These are phyloP conservation scores for Phaeodactylum tricornutum DNA, from an alignment of 108 stramenopile species.

Conservation along the genomic window DNA sequence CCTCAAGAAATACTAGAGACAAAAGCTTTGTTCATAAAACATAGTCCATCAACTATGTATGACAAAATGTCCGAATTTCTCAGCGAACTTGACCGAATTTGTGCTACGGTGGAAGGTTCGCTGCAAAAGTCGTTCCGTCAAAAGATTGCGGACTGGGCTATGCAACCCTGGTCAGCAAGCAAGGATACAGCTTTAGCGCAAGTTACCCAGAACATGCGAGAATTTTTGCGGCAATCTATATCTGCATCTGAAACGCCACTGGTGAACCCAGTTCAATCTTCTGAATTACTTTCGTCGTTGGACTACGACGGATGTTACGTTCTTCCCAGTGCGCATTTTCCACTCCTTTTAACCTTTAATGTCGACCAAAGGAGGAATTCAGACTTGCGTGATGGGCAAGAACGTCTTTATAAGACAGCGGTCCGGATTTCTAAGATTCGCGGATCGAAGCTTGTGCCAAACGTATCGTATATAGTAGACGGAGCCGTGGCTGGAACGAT, in stretches of 20 bases:
- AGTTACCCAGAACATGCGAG: conserved; percentile 51
- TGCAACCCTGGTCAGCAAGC: conserved; percentile 64
- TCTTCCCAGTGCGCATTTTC: conserved; percentile 81
- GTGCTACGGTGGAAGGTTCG: conserved; percentile 51
- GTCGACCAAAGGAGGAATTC: neutral
- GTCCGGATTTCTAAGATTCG: conserved; percentile 32
- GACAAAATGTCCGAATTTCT: conserved; percentile 56
- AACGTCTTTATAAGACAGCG: conserved; percentile 49
- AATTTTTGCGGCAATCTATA: conserved; percentile 25
- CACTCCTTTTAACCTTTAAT: conserved; percentile 70
- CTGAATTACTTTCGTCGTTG: conserved; percentile 39
- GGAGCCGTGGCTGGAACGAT: conserved; percentile 57
- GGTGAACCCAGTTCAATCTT: conserved; percentile 64
- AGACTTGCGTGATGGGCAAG: conserved; percentile 13
- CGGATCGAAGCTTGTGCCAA: neutral
- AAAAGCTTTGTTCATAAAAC: neutral
- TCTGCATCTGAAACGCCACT: conserved; percentile 9
- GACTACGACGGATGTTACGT: conserved; percentile 69
- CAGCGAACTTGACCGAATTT: conserved; percentile 51
- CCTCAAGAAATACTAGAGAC: neutral
- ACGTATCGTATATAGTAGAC: conserved; percentile 29
- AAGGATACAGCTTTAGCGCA: conserved; percentile 61
- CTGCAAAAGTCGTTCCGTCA: conserved; percentile 61
- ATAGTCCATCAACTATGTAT: conserved; percentile 21
- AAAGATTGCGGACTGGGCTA: conserved; percentile 74